phyloP scores from a whole-genome alignment of 768 basidiomycete genomes.

The Dendrothele bispora region DNA sequence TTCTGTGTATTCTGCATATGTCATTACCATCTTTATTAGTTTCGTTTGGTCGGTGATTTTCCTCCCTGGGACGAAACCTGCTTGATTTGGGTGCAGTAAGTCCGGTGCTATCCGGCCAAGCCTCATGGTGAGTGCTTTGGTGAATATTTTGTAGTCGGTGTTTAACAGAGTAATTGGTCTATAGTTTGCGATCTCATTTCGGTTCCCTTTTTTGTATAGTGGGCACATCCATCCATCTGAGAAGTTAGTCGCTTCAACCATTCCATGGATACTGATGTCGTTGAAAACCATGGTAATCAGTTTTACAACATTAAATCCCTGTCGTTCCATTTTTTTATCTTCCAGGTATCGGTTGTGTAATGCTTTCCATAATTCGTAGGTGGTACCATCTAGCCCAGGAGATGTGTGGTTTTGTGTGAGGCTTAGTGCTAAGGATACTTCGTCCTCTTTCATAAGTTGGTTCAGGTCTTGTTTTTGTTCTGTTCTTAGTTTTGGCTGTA shows the following conservation, averaged over 20 bases:
- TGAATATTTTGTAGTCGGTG: conserved; percentile 17
- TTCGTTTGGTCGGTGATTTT: conserved; percentile 18
- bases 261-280: conserved; percentile 13
- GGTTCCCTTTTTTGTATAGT: conserved; percentile 11
- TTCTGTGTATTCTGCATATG: conserved; percentile 2
- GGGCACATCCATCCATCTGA: conserved; percentile 16
- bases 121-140: conserved; percentile 10
- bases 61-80: conserved; percentile 12
- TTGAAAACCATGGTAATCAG: conserved; percentile 7
- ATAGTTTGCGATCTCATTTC: conserved; percentile 9
- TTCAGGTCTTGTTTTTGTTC: not conserved
- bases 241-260: not conserved
- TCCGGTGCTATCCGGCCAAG: not conserved
- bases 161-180: conserved; percentile 15
- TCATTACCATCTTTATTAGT: not conserved
- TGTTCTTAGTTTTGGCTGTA: not conserved
- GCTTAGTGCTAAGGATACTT: not conserved
- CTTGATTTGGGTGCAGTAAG: conserved; percentile 17
- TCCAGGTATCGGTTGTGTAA: not conserved
- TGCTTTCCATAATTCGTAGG: conserved; percentile 18
- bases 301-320: conserved; percentile 1
- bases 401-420: not conserved
- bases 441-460: not conserved
- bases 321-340: not conserved
- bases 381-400: conserved; percentile 6